These are phyloP conservation scores for Potentilla sterilis DNA, from an alignment of 306 rosid genomes.

Conservation along the genomic window DNA sequence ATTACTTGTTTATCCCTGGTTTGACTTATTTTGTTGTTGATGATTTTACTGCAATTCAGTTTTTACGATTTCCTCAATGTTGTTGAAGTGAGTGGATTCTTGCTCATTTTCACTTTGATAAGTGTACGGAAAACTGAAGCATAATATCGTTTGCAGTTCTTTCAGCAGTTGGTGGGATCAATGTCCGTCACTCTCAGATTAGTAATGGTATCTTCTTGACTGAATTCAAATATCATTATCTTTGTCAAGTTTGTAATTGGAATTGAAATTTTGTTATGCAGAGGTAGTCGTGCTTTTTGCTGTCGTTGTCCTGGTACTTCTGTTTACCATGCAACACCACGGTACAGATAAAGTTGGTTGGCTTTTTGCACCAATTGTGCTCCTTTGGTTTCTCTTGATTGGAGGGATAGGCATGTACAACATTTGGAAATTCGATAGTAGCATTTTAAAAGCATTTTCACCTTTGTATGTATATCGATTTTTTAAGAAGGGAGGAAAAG, in stretches of 20 bases:
- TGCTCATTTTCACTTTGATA: background rate
- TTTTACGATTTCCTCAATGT: background rate
- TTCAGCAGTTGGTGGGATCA: constrained; percentile 98
- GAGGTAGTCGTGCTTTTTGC: constrained; percentile 84
- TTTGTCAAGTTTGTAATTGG: background rate
- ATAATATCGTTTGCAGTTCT: constrained; percentile 50
- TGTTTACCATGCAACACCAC: constrained; percentile 86
- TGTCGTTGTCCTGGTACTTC: constrained; percentile 65
- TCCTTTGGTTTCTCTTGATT: constrained; percentile 86
- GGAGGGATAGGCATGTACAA: constrained; percentile 92
- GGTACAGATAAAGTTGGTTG: constrained; percentile 95
- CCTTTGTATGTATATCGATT: constrained; percentile 69
- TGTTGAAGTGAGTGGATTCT: background rate
- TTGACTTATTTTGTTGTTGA: background rate
- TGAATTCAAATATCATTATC: constrained; percentile 18
- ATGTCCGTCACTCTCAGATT: constrained; percentile 59
- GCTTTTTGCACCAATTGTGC: constrained; percentile 95
- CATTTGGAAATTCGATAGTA: constrained; percentile 66
- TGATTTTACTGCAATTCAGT: background rate
- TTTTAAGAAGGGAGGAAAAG: constrained; percentile 63
- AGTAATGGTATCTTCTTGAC: constrained; percentile 53
- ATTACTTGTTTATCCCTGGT: background rate
- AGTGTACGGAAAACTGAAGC: constrained; percentile 7
- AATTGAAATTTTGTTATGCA: constrained; percentile 32
- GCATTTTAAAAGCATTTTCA: constrained; percentile 74